Evolutionary conservation across 305 asterid species (phyloP), one percentile per base, ranked within the genome.

Genomic region (Fraxinus paxiana): DNA sequence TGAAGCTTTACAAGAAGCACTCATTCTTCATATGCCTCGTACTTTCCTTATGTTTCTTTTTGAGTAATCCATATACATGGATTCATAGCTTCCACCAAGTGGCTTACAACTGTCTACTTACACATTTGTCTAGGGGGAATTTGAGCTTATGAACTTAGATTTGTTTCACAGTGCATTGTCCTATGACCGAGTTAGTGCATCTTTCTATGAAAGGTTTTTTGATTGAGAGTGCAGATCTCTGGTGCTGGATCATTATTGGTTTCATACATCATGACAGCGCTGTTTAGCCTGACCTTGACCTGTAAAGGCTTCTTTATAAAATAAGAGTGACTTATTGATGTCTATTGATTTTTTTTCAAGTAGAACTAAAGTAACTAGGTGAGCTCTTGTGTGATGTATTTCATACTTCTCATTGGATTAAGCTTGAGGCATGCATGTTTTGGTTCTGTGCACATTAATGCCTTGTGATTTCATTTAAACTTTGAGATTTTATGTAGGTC

Each of bases 401-500:
- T 30, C 17, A n/a, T 72, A 71, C n/a, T 30, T 24, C 61, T 48
- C 26, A 5, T 71, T 72, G 56, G 82, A 48, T 54, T 31, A 51
- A 6, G 43, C 20, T 18, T 72, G 76, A 22, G 38, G 70, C 28
- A 34, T 71, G 3, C 61, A 76, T 43, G 69, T 41, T 33, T 61
- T 31, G 43, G 63, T 70, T 76, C 34, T 71, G 6, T 18, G 4
- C 61, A 70, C 72, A 74, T 34, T 80, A 33, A 35, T 9, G 13
- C 34, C n/a, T 75, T 72, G 28, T 54, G 31, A 22, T 76, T 35
- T 65, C 30, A 17, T 78, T 22, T 34, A 10, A 67, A 71, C 72
- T 22, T 73, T 80, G 81, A 38, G 76, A 83, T 78, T 35, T 76
- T 76, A 61, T 80, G 54, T 88, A 94, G 98, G 97, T 94, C 84